Evolutionary conservation across 2,329 filamentous ascomycete genomes (phyloP).

Genomic region (Leptographium radiaticola): DNA sequence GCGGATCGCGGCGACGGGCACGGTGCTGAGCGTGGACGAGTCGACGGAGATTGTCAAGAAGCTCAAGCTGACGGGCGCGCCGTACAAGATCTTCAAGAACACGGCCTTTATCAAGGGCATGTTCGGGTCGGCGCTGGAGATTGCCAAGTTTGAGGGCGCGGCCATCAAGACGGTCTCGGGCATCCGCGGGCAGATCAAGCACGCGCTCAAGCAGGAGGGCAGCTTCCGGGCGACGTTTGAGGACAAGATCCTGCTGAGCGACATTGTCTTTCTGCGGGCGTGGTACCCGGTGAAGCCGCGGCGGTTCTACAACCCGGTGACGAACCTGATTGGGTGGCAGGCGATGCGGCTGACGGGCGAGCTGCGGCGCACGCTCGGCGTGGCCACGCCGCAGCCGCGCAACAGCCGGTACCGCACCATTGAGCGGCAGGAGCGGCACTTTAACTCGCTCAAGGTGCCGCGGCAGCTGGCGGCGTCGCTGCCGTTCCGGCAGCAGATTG

Average conservation of each 20-base stretch:
- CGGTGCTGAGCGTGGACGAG: constrained; percentile 88
- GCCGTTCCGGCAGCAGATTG: constrained; percentile 86
- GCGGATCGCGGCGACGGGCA: constrained; percentile 86
- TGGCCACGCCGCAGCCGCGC: constrained; percentile 66
- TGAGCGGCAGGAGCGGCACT: constrained; percentile 55
- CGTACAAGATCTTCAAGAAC: constrained; percentile 99
- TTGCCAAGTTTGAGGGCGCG: constrained; percentile 96
- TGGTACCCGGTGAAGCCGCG: constrained; percentile 96
- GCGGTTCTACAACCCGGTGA: constrained; percentile 93
- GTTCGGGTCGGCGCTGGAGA: constrained; percentile 87
- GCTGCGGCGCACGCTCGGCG: constrained; percentile 62
- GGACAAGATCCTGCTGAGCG: constrained; percentile 93
- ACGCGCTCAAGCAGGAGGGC: constrained; percentile 86
- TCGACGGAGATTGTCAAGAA: constrained; percentile 97
- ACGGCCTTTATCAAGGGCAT: constrained; percentile 98
- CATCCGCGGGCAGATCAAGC: constrained; percentile 92
- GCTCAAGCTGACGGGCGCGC: constrained; percentile 59
- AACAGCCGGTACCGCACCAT: constrained; percentile 74
- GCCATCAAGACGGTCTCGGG: constrained; percentile 93
- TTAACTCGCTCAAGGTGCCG: constrained; percentile 69
- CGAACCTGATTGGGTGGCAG: constrained; percentile 85
- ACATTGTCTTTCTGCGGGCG: constrained; percentile 89
- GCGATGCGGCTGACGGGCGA: constrained; percentile 91
- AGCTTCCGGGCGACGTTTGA: constrained; percentile 96
- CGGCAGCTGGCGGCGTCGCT: constrained; percentile 68